Evolutionary conservation across 768 basidiomycete genomes (phyloP), one percentile per base, ranked within the genome.

Genomic region (Boletus sp.): DNA sequence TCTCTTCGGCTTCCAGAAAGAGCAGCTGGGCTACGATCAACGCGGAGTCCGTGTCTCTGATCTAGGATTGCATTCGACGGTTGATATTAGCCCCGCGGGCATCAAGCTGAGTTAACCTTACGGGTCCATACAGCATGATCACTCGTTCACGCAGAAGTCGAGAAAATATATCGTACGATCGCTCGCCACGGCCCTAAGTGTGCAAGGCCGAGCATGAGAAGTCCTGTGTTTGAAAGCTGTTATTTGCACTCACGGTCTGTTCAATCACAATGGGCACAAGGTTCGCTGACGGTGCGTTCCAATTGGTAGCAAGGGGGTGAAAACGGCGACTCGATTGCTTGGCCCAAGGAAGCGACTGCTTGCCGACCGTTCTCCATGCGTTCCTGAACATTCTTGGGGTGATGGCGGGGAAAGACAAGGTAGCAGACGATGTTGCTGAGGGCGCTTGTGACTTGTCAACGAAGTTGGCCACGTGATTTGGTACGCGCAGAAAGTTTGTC

Each of bases 81-180:
- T 55, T 54, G 47, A 50, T 37, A 64, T 60, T 41, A 62, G 53
- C 41, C n/a, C 45, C 51, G 42, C 44, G 35, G 57, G 39, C 18
- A 53, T 12, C 44, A 50, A 54, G 54, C 55, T 39, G 44, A 50
- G 50, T 61, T 56, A 39, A 47, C 78, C 86, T 64, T 68, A 95
- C 95, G 15, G 94, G 89, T 18, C 94, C 95, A 65, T 91, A 90
- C 37, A 98, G 80, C 87, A 98, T 97, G 64, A 98, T 91, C 36
- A 98, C 95, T 49, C 96, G 83, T 69, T 98, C 96, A 60, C 92
- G 80, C 39, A 98, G 79, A 48, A 98, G 80, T 20, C 96, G 84
- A 37, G 95, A 98, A 75, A 94, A 98, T 55, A 98, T 97, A 69
- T 98, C 95, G 75, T 97, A 96, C 29, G 90, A 92, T 37, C 92